These are phyloP conservation scores for Tolypocladium endophyticum DNA, from an alignment of 2,329 filamentous ascomycete species.

Conservation along the genomic window DNA sequence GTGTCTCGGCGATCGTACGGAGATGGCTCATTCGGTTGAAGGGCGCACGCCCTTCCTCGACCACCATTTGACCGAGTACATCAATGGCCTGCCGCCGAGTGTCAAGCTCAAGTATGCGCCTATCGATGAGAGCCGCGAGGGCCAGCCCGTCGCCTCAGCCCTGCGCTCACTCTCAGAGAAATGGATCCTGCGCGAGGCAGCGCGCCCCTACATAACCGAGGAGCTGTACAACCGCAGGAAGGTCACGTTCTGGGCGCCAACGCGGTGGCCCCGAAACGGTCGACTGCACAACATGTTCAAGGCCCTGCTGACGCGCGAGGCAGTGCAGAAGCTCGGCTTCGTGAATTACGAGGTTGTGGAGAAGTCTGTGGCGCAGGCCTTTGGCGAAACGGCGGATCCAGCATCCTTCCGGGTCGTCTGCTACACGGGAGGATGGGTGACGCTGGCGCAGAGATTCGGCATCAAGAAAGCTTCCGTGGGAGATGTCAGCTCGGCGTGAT, in stretches of 20 bases:
- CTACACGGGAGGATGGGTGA: constrained; percentile 30
- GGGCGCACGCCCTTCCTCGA: constrained; percentile 23
- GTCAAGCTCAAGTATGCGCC: constrained; percentile 1
- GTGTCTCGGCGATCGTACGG: constrained; percentile 20
- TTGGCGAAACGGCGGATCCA: constrained; percentile 21
- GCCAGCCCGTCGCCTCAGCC: constrained; percentile 2
- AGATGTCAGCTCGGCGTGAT: background rate
- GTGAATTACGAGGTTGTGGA: constrained; percentile 24
- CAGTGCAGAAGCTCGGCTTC: constrained; percentile 28
- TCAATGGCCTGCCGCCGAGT: constrained; percentile 4
- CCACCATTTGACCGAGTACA: constrained; percentile 9
- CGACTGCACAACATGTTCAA: constrained; percentile 26
- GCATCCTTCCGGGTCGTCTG: constrained; percentile 25
- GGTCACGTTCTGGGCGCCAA: constrained; percentile 37
- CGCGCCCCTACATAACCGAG: constrained; percentile 36
- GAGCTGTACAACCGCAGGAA: constrained; percentile 40
- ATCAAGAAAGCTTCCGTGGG: constrained; percentile 19
- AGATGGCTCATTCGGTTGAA: constrained; percentile 26
- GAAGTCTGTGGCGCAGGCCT: constrained; percentile 24
- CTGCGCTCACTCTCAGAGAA: constrained; percentile 29
- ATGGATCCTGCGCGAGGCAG: constrained; percentile 39
- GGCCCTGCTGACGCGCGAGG: constrained; percentile 21
- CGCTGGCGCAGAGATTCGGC: constrained; percentile 30
- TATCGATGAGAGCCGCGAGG: background rate
- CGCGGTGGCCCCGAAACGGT: constrained; percentile 27